A percentile compares a stretch with the other conserved stretches of the same genome.
phyloP scores from a whole-genome alignment of 2,329 filamentous ascomycete species.

The Eurotiales sp. region DNA sequence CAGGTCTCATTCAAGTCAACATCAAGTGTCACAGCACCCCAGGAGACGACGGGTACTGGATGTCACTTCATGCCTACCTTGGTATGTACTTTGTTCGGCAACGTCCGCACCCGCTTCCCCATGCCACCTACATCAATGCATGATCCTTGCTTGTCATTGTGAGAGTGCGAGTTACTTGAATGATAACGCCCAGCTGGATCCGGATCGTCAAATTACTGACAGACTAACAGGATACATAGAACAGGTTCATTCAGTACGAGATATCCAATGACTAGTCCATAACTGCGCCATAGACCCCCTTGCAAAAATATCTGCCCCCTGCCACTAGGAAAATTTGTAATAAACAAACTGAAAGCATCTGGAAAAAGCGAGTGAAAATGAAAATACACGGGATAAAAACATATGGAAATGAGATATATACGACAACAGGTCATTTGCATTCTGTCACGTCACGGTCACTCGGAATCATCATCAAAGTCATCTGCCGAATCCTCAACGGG shows the following conservation, averaged over 20 bases:
- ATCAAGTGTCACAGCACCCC: too few relatives aligned
- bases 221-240: neutral
- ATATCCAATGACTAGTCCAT: neutral
- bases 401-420: neutral
- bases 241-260: neutral
- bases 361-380: neutral
- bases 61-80: too few relatives aligned
- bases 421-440: conserved; percentile 1
- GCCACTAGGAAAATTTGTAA: neutral
- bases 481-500: conserved; percentile 34
- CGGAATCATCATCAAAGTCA: conserved; percentile 33
- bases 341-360: neutral
- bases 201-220: neutral
- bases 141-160: neutral
- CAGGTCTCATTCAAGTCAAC: too few relatives aligned
- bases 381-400: neutral
- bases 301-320: neutral
- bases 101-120: too few relatives aligned
- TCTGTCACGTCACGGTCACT: conserved; percentile 10
- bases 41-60: too few relatives aligned
- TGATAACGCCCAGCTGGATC: neutral
- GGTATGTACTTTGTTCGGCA: too few relatives aligned
- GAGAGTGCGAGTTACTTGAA: neutral
- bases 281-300: conserved; percentile 4
- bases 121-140: too few relatives aligned